Evolutionary conservation across 2,329 filamentous ascomycete species (phyloP).

Genomic region (Pseudogymnoascus sp.): DNA sequence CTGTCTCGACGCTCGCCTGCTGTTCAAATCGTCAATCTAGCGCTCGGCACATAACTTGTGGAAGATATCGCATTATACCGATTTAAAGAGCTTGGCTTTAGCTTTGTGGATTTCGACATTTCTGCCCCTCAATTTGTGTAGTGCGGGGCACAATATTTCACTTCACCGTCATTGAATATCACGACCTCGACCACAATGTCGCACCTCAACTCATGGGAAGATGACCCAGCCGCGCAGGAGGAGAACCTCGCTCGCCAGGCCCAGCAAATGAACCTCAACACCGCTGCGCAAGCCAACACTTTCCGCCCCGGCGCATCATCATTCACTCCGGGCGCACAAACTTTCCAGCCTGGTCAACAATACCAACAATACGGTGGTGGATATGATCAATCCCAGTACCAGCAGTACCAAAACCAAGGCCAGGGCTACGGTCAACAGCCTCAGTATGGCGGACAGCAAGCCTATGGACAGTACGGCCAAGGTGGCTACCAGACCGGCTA

Average conservation of each 20-base stretch:
- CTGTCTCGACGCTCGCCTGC: neutral
- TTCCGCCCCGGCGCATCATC: conserved; percentile 62
- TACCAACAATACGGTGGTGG: conserved; percentile 51
- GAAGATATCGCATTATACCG: neutral
- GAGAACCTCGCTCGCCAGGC: conserved; percentile 68
- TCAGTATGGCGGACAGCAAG: conserved; percentile 42
- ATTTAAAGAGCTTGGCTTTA: neutral
- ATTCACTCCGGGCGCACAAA: conserved; percentile 64
- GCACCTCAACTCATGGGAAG: conserved; percentile 91
- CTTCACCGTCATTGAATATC: conserved; percentile 10
- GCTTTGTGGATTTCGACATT: conserved; percentile 1
- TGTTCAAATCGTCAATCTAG: neutral
- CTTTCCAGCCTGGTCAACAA: conserved; percentile 65
- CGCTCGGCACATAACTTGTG: neutral
- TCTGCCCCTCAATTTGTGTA: conserved; percentile 7
- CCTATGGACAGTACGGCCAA: conserved; percentile 44
- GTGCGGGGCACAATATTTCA: conserved; percentile 10
- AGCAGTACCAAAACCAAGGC: conserved; percentile 46
- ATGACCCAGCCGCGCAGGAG: conserved; percentile 70
- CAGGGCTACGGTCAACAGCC: conserved; percentile 42
- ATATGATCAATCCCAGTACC: conserved; percentile 47
- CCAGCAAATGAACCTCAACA: conserved; percentile 67
- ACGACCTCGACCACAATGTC: conserved; percentile 51
- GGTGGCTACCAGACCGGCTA: conserved; percentile 34
- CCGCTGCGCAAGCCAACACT: conserved; percentile 36